These are phyloP conservation scores for Neltuma alba DNA, from an alignment of 306 rosid species.

Conservation along the genomic window DNA sequence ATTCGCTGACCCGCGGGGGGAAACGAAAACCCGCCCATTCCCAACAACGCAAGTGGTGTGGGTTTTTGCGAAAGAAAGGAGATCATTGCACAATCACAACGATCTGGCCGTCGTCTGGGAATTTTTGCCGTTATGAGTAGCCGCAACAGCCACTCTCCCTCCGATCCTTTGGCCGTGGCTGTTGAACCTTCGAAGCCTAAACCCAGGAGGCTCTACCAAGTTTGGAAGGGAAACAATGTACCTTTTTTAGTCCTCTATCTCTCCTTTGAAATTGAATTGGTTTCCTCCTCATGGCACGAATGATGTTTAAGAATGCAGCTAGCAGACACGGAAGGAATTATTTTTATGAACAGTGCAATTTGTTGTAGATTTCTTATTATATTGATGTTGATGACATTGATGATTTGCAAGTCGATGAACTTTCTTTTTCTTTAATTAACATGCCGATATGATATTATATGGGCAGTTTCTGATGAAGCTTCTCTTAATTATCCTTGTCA, in stretches of 20 bases:
- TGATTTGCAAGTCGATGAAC: not conserved
- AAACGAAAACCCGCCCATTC: conserved; percentile 7
- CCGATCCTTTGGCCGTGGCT: conserved; percentile 37
- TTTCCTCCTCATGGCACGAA: conserved; percentile 15
- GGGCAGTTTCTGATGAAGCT: conserved; percentile 14
- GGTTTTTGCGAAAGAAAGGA: conserved; percentile 35
- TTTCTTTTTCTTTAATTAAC: too few species aligned
- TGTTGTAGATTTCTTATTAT: not conserved
- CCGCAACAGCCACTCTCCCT: conserved; percentile 35
- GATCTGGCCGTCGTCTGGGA: not conserved
- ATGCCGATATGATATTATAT: not conserved
- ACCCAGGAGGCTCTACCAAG: conserved; percentile 57
- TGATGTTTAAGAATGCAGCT: not conserved
- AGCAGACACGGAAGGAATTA: not conserved
- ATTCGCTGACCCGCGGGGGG: conserved; percentile 34
- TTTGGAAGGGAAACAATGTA: conserved; percentile 64
- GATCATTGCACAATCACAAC: not conserved
- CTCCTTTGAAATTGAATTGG: not conserved
- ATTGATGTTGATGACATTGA: not conserved
- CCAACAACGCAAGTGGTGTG: conserved; percentile 16
- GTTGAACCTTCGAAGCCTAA: conserved; percentile 19
- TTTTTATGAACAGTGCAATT: not conserved
- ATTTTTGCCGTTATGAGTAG: conserved; percentile 27
- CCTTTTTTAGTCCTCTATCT: not conserved
- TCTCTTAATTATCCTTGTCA: conserved; percentile 41